Base-by-base conservation (phyloP, 1,284 basidiomycete genomes). In the Xerocomus nothofagi region DNA sequence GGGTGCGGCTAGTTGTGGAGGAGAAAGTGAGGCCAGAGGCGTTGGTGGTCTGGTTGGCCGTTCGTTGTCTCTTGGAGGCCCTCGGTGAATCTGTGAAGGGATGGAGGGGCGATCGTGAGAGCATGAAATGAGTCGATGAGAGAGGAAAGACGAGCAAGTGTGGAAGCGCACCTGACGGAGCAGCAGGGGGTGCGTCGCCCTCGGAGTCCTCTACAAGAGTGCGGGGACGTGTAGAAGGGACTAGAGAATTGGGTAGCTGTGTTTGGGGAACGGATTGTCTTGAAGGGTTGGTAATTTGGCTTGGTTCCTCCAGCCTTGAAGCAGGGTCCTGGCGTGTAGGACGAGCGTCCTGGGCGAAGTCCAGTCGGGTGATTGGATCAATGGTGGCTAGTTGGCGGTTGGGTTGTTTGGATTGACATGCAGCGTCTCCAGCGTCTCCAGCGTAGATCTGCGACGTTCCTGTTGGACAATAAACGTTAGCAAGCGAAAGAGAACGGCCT, bases 61-160 rank as follows among this genome's bases (percentile, higher is more conserved):
- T 72, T 69, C 86, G 79, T 73, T 82, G 83, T 76, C 85, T 77
- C 77, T 88, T 88, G 68, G 78, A 75, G 56, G 79, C 79, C 65
- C 84, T 75, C 44, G 73, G 55, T 53, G 69, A 71, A 66, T 83
- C 81, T 77, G 67, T 49, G 57, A 52, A 47, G 47, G 60, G 60
- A 42, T 30, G 59, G 49, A 15, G 18, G 33, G 15, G 20, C 31
- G 47, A 50, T 42, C 32, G 27, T 49, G 15, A 41, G 34, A 40
- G 24, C 23, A 29, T 2, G 36, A 24, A 4, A 4, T 47, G 32
- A 51, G 44, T 33, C 2, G 7, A 20, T 12, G 30, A 11, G 11
- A 26, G 31, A 33, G 20, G 30, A 38, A 38, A 6, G 26, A 39
- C 21, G 8, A 42, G 24, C 14, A 15, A 18, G 38, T 24, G 15